Evolutionary conservation across 495 filamentous ascomycete species (phyloP).

Genomic region (Tuber indicum): DNA sequence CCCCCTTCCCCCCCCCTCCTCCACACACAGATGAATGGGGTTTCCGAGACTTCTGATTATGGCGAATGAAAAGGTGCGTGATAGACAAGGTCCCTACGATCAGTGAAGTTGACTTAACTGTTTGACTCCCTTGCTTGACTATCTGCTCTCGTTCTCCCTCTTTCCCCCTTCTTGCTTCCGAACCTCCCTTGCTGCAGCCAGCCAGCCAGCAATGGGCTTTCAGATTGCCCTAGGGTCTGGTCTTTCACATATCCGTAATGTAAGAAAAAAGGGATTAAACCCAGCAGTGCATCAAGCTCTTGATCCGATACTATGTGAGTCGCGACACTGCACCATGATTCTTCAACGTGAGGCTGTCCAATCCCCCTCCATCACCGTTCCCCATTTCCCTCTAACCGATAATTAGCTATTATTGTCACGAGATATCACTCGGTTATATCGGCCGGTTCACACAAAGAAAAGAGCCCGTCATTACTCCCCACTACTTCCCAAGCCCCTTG

Average conservation of each 20-base stretch:
- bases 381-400: neutral
- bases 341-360: neutral
- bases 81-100: neutral
- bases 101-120: neutral
- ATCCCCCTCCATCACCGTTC: neutral
- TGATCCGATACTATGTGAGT: neutral
- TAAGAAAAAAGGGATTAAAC: neutral
- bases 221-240: neutral
- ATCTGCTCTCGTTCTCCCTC: neutral
- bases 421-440: neutral
- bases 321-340: neutral
- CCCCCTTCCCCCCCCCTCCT: neutral
- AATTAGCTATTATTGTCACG: neutral
- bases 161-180: neutral
- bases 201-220: neutral
- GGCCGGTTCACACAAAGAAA: neutral
- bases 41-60: neutral
- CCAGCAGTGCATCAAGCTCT: neutral
- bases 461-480: neutral
- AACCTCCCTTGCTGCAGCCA: neutral
- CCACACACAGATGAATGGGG: neutral
- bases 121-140: neutral
- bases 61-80: neutral
- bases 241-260: neutral
- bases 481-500: neutral